These are phyloP conservation scores for Candida vartiovaarae DNA, from an alignment of 805 yeast species.

Conservation along the genomic window DNA sequence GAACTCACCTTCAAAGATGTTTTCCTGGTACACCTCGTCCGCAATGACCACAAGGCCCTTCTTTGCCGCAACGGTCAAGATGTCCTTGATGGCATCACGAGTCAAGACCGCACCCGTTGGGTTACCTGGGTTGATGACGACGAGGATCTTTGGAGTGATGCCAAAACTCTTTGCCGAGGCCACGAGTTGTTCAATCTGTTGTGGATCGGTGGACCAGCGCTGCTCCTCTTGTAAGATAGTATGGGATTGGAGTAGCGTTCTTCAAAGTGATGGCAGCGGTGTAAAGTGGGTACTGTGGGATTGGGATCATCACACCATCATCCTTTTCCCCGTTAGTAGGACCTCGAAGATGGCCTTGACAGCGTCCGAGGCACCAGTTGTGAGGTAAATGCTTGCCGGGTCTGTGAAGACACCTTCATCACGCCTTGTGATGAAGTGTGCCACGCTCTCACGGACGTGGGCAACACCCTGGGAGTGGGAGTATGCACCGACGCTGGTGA, in stretches of 20 bases:
- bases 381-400: constrained; percentile 71
- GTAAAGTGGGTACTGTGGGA: constrained; percentile 96
- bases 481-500: constrained; percentile 91
- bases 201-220: constrained; percentile 78
- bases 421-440: constrained; percentile 68
- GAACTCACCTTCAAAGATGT: constrained; percentile 77
- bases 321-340: constrained; percentile 48
- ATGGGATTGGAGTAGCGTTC: constrained; percentile 77
- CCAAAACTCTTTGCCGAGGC: constrained; percentile 42
- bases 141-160: constrained; percentile 67
- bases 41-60: constrained; percentile 84
- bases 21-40: constrained; percentile 97
- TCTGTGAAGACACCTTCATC: constrained; percentile 68
- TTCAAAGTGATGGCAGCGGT: constrained; percentile 90
- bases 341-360: constrained; percentile 74
- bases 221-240: constrained; percentile 74
- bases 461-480: constrained; percentile 88
- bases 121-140: constrained; percentile 95
- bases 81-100: constrained; percentile 56
- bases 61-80: constrained; percentile 76
- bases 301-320: constrained; percentile 85
- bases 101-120: constrained; percentile 90
- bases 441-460: constrained; percentile 67
- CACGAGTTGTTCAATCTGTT: constrained; percentile 51
- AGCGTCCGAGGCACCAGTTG: constrained; percentile 94